Base-by-base conservation (phyloP, 2,329 filamentous ascomycete species). In the Didymella segeticola region DNA sequence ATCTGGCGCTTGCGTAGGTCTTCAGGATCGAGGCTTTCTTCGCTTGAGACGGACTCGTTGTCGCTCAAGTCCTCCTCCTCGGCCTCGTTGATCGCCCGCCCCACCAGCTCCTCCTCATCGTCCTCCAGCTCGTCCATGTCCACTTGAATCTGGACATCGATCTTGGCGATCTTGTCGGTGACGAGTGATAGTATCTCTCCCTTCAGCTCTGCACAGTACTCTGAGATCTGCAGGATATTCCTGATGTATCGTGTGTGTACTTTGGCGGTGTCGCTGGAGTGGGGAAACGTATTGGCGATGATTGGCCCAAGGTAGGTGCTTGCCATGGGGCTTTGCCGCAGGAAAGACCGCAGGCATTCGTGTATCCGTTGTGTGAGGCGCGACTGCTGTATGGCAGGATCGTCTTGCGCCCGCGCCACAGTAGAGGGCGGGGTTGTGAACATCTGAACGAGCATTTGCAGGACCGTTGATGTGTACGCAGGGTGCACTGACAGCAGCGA, bases 81-180 rank as follows among this genome's bases (percentile, higher is more conserved):
- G 17, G 75, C 76, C 5, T 75, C 76, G 12, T 76, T 62, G 29
- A 63, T 59, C n/a, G 86, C 82, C 30, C 85, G 80, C 56, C 81
- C 76, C 43, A 90, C 82, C 15, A 93, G 84, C 47, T 87, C 86
- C 20, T 92, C 86, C 48, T 91, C 89, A 49, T 96, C 90, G 59
- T 98, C 93, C 58, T 97, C 93, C 57, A 96, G 79, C 64, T 98
- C 93, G 58, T 98, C 92, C 67, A 98, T 80, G 67, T 98, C 93
- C 43, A 93, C 85, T 75, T 97, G 93, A 74, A 98, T 95, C 71
- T 97, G 90, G 1, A 96, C 91, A 71, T 99, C 95, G 53, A 98
- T 90, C 75, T 95, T 95, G 67, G 98, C 91, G 7, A 98, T 82
- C 58, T 90, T 88, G 63, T 93, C 89, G 34, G 92, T 89, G 41